phyloP scores from a whole-genome alignment of 805 yeast genomes.

The Hanseniaspora lachancei region DNA sequence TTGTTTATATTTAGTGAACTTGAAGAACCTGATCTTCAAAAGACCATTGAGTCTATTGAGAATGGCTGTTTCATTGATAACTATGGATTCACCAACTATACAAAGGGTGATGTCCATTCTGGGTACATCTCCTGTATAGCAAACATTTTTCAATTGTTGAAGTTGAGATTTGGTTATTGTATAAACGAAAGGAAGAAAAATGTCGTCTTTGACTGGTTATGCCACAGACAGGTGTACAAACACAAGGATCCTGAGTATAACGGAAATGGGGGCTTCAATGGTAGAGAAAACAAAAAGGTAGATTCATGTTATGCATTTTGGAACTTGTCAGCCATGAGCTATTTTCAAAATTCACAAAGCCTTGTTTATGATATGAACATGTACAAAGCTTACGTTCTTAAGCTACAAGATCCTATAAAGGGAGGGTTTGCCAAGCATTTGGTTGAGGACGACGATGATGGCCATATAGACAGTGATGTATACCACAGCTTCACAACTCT shows the following conservation, averaged over 20 bases:
- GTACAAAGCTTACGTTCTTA: constrained; percentile 10
- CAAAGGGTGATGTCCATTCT: constrained; percentile 9
- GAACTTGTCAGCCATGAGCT: constrained; percentile 47
- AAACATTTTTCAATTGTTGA: constrained; percentile 1
- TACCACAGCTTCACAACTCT: constrained; percentile 53
- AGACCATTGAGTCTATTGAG: neutral
- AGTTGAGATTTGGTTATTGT: neutral
- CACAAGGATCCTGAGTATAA: constrained; percentile 31
- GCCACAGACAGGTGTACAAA: constrained; percentile 11
- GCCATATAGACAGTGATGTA: constrained; percentile 53
- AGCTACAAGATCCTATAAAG: constrained; percentile 46
- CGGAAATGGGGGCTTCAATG: constrained; percentile 73
- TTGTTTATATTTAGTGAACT: neutral
- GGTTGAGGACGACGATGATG: neutral
- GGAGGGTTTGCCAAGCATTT: constrained; percentile 70
- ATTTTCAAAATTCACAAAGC: constrained; percentile 24
- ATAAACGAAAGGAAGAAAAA: neutral
- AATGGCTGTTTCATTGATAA: neutral
- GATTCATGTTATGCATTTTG: constrained; percentile 88
- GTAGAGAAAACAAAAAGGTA: constrained; percentile 68
- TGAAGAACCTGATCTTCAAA: neutral
- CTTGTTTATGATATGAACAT: constrained; percentile 33
- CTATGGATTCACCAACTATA: constrained; percentile 2
- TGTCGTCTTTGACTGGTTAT: constrained; percentile 12
- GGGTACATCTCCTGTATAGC: constrained; percentile 10